phyloP scores from a whole-genome alignment of 2,329 filamentous ascomycete species.

The Scedosporium apiospermum region DNA sequence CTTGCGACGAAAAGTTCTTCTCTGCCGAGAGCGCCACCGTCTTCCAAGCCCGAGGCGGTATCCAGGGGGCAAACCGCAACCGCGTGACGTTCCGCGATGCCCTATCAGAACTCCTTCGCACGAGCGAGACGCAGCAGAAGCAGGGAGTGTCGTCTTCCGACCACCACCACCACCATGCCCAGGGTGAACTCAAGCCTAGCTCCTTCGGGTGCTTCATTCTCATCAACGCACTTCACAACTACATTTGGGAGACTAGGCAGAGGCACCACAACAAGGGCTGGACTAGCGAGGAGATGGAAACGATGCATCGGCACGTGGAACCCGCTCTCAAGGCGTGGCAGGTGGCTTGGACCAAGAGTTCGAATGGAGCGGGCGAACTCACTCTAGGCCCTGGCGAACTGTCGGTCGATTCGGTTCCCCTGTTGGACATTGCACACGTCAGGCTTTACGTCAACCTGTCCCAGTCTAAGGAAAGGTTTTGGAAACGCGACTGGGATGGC shows the following conservation, averaged over 20 bases:
- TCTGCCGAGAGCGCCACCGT: constrained; percentile 71
- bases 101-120: constrained; percentile 68
- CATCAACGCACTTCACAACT: constrained; percentile 93
- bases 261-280: constrained; percentile 79
- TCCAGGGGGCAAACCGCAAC: constrained; percentile 58
- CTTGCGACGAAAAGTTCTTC: constrained; percentile 90
- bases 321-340: constrained; percentile 93
- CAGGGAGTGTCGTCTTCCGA: constrained; percentile 17
- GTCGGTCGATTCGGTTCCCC: constrained; percentile 81
- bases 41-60: constrained; percentile 71
- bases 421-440: constrained; percentile 87
- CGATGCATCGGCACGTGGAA: constrained; percentile 92
- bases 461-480: constrained; percentile 84
- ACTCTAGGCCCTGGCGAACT: constrained; percentile 37
- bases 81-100: constrained; percentile 73
- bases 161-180: constrained; percentile 20
- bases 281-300: constrained; percentile 87
- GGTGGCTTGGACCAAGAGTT: constrained; percentile 79
- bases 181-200: constrained; percentile 66
- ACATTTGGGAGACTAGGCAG: constrained; percentile 95
- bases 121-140: constrained; percentile 57
- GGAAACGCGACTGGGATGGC: constrained; percentile 86
- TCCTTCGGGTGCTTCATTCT: constrained; percentile 86
- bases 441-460: constrained; percentile 90
- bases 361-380: constrained; percentile 19